Evolutionary conservation across 2,329 filamentous ascomycete species (phyloP), one percentile per base, ranked within the genome.

Genomic region (Cladosporium sp.): DNA sequence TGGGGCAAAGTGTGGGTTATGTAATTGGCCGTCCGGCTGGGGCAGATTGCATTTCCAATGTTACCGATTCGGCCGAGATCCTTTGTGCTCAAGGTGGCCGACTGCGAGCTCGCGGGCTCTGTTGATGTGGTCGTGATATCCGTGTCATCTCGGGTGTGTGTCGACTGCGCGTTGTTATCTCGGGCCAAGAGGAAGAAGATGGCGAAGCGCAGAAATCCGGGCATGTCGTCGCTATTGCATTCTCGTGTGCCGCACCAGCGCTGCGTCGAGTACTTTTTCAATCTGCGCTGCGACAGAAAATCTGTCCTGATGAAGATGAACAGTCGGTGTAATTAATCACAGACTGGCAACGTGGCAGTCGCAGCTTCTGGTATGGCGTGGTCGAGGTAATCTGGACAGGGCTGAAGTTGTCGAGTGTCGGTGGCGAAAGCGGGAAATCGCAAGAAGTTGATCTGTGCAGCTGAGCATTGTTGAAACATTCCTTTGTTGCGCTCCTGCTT

Each of bases 1-100:
- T 89, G 86, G 9, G 86, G 86, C 34, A 91, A 72, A 2, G 80
- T 83, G 59, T 91, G 85, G 9, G 86, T 91, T 55, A 92, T 88
- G 68, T 91, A 89, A 69, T 92, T 91, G 64, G 89, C 83, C 1
- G 85, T 89, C 58, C 80, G 80, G 54, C 68, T 75, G 11, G 69
- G 70, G 64, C 75, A 79, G 43, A 70, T 73, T 17, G 48, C 48
- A 44, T 44, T 22, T 11, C 13, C 30, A 2, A 37, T 5, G 34
- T 12, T 24, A n/a, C n/a, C n/a, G 11, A 13, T 44, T 9, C 18
- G 7, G 29, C 38, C 18, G 22, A 15, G 30, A 19, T 13, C 29
- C 20, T 29, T 22, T 9, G 18, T 17, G 43, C 39, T 48, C 18
- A 43, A 50, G 19, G 53, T 30, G 17, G 40, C 39, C 24, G 56